phyloP scores from a whole-genome alignment of 2,329 filamentous ascomycete genomes.

The Cadophora sp. region DNA sequence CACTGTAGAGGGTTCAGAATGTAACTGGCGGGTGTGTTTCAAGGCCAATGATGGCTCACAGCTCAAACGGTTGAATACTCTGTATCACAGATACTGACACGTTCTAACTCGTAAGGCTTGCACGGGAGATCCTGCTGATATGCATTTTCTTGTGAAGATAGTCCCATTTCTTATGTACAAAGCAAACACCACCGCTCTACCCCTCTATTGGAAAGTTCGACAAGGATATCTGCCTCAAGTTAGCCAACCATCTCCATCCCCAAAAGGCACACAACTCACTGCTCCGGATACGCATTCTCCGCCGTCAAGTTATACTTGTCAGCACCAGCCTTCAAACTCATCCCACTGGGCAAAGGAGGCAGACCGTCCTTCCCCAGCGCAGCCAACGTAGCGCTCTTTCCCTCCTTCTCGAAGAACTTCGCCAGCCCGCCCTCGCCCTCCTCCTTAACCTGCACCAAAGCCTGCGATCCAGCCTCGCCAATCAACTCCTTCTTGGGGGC shows the following conservation, averaged over 20 bases:
- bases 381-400: constrained; percentile 56
- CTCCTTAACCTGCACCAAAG: constrained; percentile 76
- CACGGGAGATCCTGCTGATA: background rate
- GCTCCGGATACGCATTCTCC: constrained; percentile 73
- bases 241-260: constrained; percentile 39
- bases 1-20: too few relatives aligned
- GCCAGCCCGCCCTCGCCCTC: constrained; percentile 78
- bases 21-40: too few relatives aligned
- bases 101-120: background rate
- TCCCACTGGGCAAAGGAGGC: constrained; percentile 82
- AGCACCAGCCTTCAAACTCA: constrained; percentile 59
- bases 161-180: constrained; percentile 38
- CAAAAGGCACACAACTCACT: constrained; percentile 58
- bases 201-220: constrained; percentile 63
- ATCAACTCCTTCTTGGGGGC: constrained; percentile 84
- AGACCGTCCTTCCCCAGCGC: constrained; percentile 79
- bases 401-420: constrained; percentile 72
- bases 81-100: background rate
- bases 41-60: too few relatives aligned
- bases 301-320: constrained; percentile 70
- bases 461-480: constrained; percentile 75
- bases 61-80: too few relatives aligned
- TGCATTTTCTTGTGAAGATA: background rate
- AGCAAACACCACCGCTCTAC: constrained; percentile 25
- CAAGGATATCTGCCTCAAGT: constrained; percentile 63